Evolutionary conservation across 768 basidiomycete genomes (phyloP), one percentile per base, ranked within the genome.

Genomic region (Auriculariales sp.): DNA sequence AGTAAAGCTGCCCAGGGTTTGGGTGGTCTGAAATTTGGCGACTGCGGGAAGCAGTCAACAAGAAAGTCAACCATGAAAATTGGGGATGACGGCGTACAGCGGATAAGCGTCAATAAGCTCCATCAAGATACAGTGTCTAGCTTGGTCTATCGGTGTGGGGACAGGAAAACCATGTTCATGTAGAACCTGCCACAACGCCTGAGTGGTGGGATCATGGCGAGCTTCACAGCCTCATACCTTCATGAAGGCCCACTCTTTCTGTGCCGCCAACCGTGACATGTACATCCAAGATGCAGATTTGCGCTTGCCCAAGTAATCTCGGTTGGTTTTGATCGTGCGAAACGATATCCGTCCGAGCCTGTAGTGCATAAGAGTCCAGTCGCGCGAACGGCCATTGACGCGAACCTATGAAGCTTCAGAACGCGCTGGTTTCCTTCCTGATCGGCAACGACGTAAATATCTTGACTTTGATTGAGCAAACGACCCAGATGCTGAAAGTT

Each of bases 231-330:
- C 33, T 28, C 49, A 67, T 35, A 90, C 94, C 74, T 95, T 97
- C 89, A 99, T 94, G 64, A 98, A 99, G 1, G 89, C 90, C 77
- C 82, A 99, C 62, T 99, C 95, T 61, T 97, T 98, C 68, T 94
- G 84, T 7, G 95, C 95, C 15, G 93, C 84, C 42, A 99, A 67
- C 19, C 95, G 77, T 19, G 90, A 93, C 88, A 99, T 89, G 66
- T 97, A 98, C 92, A 98, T 95, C 95, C 95, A 99, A 15, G 89
- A 89, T 1, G 95, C 94, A 15, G 84, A 88, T 65, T 91, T 91
- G 34, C 95, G 77, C 64, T 92, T 94, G 22, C 93, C 90, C 49
- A 99, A 69, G 62, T 98, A 99, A 61, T 99, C 95, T 52, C 95
- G 73, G 61, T 98, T 98, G 58, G 83, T 75, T 66, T 99, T 99